Percentiles rank a stretch among this genome's conserved stretches.
These are phyloP conservation scores for Miamiensis avidus DNA, from an alignment of 169 alveolate species.

Conservation along the genomic window DNA sequence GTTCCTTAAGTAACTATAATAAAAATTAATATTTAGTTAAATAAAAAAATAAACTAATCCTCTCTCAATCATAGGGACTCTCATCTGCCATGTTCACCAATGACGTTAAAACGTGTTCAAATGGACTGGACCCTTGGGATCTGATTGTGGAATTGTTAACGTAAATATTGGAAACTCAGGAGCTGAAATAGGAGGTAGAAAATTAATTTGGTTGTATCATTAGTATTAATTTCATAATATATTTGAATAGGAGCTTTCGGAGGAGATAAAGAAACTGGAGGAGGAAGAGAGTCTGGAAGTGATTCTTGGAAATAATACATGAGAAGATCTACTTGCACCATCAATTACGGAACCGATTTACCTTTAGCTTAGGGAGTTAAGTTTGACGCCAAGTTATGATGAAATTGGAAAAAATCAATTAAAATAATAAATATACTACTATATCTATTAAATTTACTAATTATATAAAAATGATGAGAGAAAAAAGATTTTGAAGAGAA, in stretches of 20 bases:
- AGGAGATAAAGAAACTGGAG: constrained; percentile 90
- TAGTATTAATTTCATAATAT: too few species aligned
- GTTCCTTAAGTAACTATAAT: constrained; percentile 66
- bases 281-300: constrained; percentile 87
- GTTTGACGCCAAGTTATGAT: constrained; percentile 46
- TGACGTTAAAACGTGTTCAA: constrained; percentile 66
- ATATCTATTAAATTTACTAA: too few species aligned
- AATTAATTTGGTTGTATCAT: too few species aligned
- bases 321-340: constrained; percentile 84
- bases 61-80: constrained; percentile 47
- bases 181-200: constrained; percentile 84
- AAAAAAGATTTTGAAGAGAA: too few species aligned
- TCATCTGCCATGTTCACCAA: constrained; percentile 72
- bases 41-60: too few species aligned
- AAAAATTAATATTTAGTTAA: too few species aligned
- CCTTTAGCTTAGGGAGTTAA: constrained; percentile 86
- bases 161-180: constrained; percentile 86
- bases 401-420: neutral
- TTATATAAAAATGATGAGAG: too few species aligned
- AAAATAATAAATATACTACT: neutral
- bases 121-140: constrained; percentile 87
- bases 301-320: constrained; percentile 88
- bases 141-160: constrained; percentile 85
- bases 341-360: constrained; percentile 61
- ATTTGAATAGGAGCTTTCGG: constrained; percentile 73